phyloP scores from a whole-genome alignment of 75 land plant genomes.

The Sequoia sempervirens region DNA sequence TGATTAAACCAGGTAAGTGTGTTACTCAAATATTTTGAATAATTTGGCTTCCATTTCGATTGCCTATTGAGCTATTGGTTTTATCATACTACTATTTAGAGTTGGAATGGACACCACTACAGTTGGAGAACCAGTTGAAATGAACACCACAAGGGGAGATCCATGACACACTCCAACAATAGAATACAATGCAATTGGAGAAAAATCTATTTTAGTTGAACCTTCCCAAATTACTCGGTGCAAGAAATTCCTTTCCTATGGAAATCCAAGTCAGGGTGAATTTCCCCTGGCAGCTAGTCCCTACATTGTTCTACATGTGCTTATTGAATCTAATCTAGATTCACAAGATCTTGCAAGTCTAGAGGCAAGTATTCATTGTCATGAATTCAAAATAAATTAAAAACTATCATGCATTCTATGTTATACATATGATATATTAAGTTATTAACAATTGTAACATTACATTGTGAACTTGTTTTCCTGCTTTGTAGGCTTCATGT shows the following conservation, averaged over 20 bases:
- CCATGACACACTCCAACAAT: conserved; percentile 18
- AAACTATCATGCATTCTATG: background rate
- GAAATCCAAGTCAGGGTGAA: conserved; percentile 68
- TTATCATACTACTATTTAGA: background rate
- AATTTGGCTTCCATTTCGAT: background rate
- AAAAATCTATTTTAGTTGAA: conserved; percentile 17
- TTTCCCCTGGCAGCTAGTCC: conserved; percentile 71
- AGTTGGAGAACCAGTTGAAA: background rate
- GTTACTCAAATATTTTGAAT: background rate
- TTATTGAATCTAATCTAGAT: conserved; percentile 63
- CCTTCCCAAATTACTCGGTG: conserved; percentile 35
- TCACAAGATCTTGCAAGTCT: conserved; percentile 82
- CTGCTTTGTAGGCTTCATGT: conserved; percentile 64
- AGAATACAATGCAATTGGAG: conserved; percentile 27
- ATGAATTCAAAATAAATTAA: background rate
- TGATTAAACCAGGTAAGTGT: background rate
- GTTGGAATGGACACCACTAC: background rate
- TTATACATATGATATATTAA: conserved; percentile 9
- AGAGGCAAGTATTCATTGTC: conserved; percentile 55
- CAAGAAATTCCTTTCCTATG: conserved; percentile 52
- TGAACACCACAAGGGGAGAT: conserved; percentile 53
- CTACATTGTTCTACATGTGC: conserved; percentile 78
- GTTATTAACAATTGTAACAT: conserved; percentile 24
- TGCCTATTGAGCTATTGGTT: background rate
- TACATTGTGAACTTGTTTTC: conserved; percentile 18